These are phyloP conservation scores for Furculomyces boomerangus DNA, from an alignment of 371 early-diverging fungal genomes.

Conservation along the genomic window DNA sequence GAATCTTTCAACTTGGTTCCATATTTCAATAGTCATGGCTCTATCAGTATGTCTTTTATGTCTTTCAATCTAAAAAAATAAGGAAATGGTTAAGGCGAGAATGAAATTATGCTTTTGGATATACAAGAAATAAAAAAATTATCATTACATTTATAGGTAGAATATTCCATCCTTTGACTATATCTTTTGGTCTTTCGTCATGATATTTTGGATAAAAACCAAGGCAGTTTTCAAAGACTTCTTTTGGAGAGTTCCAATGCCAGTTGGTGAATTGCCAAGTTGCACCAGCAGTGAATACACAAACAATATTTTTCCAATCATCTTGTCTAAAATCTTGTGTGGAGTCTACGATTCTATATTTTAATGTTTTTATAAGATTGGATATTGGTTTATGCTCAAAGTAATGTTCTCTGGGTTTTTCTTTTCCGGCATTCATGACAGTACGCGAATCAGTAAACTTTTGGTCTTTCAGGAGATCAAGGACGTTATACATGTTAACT, in stretches of 20 bases:
- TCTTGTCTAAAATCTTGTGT: conserved; percentile 41
- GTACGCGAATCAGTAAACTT: conserved; percentile 46
- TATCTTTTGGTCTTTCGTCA: conserved; percentile 41
- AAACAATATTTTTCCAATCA: conserved; percentile 78
- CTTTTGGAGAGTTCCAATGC: conserved; percentile 65
- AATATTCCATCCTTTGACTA: conserved; percentile 54
- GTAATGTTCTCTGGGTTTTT: conserved; percentile 38
- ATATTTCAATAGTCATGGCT: conserved; percentile 55
- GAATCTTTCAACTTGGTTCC: conserved; percentile 50
- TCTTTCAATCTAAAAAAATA: conserved; percentile 56
- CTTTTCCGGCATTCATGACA: conserved; percentile 36
- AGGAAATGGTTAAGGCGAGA: neutral
- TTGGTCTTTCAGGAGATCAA: conserved; percentile 54
- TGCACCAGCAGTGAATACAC: conserved; percentile 73
- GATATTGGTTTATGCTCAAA: conserved; percentile 34
- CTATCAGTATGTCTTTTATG: conserved; percentile 53
- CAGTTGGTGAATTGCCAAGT: conserved; percentile 88
- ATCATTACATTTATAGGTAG: conserved; percentile 38
- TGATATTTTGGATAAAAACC: conserved; percentile 66
- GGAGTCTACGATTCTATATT: conserved; percentile 50
- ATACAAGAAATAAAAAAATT: conserved; percentile 17
- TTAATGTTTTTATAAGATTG: conserved; percentile 14
- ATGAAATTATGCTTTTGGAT: neutral
- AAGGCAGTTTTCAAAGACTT: conserved; percentile 56
- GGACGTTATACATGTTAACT: conserved; percentile 68